Conservation (phyloP, 148 eudicot species). For the Simmondsia chinensis region DNA sequence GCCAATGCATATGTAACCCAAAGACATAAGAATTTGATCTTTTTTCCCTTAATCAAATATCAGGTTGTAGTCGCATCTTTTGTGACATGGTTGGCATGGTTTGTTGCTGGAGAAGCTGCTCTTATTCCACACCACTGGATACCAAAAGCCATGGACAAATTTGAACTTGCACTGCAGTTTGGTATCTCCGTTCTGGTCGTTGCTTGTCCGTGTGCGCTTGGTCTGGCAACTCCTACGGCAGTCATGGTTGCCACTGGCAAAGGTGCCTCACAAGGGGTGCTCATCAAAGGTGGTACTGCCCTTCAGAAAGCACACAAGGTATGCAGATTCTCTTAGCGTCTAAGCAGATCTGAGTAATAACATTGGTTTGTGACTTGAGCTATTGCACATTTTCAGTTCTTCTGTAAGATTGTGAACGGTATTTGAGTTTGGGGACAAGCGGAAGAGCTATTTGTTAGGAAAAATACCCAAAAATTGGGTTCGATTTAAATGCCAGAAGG, state of each 20-base stretch:
- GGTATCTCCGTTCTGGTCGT: constrained; percentile 90
- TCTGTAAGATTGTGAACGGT: too few relatives aligned
- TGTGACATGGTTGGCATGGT: constrained; percentile 85
- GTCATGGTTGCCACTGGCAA: constrained; percentile 99
- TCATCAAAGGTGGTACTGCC: constrained; percentile 91
- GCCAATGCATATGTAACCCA: too few relatives aligned
- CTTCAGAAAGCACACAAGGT: constrained; percentile 97
- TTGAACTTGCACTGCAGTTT: constrained; percentile 96
- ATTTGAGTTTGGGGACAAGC: too few relatives aligned
- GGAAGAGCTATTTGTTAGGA: too few relatives aligned
- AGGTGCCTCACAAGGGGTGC: constrained; percentile 97
- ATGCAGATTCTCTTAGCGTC: constrained; percentile 7
- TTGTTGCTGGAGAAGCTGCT: constrained; percentile 60
- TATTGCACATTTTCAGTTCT: too few relatives aligned
- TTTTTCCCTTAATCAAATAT: constrained; percentile 5
- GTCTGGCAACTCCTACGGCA: constrained; percentile 98
- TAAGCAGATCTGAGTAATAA: too few relatives aligned
- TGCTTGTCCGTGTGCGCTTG: constrained; percentile 98
- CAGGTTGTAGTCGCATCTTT: constrained; percentile 80
- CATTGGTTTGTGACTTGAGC: too few relatives aligned
- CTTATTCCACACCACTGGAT: constrained; percentile 73
- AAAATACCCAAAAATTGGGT: too few relatives aligned
- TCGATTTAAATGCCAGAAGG: too few relatives aligned
- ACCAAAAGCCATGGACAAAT: constrained; percentile 82
- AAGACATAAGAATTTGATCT: background rate